Base-by-base conservation (phyloP, 805 yeast genomes). In the Clavispora fructus region DNA sequence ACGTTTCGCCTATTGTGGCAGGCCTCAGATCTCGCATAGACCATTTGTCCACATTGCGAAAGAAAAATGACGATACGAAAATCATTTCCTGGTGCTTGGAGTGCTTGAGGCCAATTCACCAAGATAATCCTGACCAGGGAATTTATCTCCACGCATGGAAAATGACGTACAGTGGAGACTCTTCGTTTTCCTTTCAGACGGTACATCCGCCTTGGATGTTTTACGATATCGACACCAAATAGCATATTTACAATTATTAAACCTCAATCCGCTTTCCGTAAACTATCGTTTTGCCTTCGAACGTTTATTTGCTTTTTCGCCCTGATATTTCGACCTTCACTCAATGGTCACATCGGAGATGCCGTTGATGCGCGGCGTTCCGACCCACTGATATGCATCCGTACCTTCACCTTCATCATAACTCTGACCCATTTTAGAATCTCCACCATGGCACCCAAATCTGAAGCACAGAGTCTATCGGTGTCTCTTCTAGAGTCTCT, bases 111-210 rank as follows among this genome's bases (percentile, higher is more conserved):
- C 54, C 56, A 4, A 28, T 46, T 12, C 47, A 52, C 35, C 32
- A 27, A 13, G 41, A 19, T 7, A 37, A 26, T 27, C 47, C 62
- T 4, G 63, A 62, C 16, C 54, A 60, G 51, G 59, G 61, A 10
- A 64, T 79, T 29, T 78, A 72, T 67, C 61, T 79, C 44, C 83
- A 79, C 62, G 77, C 83, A 2, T 62, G 54, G 39, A 52, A 52
- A 41, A 26, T 43, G n/a, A 41, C 35, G 4, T 57, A 56, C 23
- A 63, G 65, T 17, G 49, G 53, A 4, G 57, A 50, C 3, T 51
- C 48, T 1, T 49, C 54, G 2, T 63, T 75, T 61, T 52, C 55
- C 8, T 80, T 69, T 50, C 62, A 71, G 45, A 73, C 83, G 0
- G 58, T 55, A 1, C 44, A 59, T 16, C 87, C 87, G 0, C 30